These are phyloP conservation scores for Zarea fungicola DNA, from an alignment of 2,329 filamentous ascomycete genomes.

Conservation along the genomic window DNA sequence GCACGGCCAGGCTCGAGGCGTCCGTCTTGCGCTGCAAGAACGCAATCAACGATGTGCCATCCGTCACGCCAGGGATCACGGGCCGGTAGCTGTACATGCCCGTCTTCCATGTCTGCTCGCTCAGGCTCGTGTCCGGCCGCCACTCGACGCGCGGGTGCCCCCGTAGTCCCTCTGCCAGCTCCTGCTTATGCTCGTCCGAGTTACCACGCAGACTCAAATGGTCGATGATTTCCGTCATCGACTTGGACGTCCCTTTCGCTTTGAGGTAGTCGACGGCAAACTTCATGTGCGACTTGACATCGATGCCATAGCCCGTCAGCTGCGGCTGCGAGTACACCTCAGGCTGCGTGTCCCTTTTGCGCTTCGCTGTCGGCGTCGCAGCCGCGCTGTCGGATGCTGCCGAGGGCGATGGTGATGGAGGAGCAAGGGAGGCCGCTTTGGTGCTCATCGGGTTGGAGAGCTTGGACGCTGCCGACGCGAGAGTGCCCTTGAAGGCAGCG, in stretches of 20 bases:
- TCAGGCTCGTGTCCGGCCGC: slow-evolving; percentile 52
- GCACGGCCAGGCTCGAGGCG: slow-evolving; percentile 74
- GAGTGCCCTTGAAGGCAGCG: slow-evolving; percentile 55
- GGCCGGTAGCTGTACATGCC: slow-evolving; percentile 82
- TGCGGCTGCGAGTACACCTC: slow-evolving; percentile 71
- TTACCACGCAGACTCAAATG: slow-evolving; percentile 69
- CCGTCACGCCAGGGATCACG: slow-evolving; percentile 72
- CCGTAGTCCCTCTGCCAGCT: slow-evolving; percentile 64
- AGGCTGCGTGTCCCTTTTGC: slow-evolving; percentile 50
- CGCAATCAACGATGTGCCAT: slow-evolving; percentile 68
- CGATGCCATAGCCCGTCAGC: slow-evolving; percentile 68
- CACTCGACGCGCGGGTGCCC: slow-evolving; percentile 56
- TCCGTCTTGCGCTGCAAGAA: slow-evolving; percentile 79
- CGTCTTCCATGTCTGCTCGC: slow-evolving; percentile 59
- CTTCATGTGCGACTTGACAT: slow-evolving; percentile 81
- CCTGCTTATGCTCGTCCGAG: slow-evolving; percentile 55
- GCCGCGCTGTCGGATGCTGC: slow-evolving; percentile 56
- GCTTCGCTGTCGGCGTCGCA: slow-evolving; percentile 60
- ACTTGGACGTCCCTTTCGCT: slow-evolving; percentile 61
- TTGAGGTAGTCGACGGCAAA: slow-evolving; percentile 82
- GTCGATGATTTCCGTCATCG: slow-evolving; percentile 70
- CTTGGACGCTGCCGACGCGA: slow-evolving; percentile 59
- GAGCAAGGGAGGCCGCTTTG: slow-evolving; percentile 42
- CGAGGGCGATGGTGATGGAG: slow-evolving; percentile 59
- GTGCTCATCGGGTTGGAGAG: slow-evolving; percentile 49